phyloP scores from a whole-genome alignment of 2,329 filamentous ascomycete genomes.

The Ophiostoma ulmi region DNA sequence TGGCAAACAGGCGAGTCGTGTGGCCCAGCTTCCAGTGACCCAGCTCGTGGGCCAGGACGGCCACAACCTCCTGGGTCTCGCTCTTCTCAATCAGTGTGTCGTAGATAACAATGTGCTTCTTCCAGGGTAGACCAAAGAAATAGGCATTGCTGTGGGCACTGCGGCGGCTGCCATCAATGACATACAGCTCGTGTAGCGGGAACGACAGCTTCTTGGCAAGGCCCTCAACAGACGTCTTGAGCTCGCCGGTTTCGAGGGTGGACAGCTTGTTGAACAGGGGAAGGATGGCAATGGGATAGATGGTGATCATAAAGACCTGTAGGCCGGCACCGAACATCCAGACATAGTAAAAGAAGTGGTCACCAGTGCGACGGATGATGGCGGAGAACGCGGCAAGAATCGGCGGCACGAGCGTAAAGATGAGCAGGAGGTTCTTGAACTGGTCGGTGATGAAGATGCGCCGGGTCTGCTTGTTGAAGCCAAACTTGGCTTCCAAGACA shows the following conservation, averaged over 20 bases:
- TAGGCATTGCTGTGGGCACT: conserved; percentile 84
- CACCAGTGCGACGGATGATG: conserved; percentile 91
- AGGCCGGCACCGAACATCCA: conserved; percentile 88
- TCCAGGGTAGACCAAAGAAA: conserved; percentile 97
- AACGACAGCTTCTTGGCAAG: conserved; percentile 82
- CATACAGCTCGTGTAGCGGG: conserved; percentile 85
- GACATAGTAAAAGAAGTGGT: conserved; percentile 95
- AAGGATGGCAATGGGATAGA: conserved; percentile 90
- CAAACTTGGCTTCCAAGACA: conserved; percentile 91
- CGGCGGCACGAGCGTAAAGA: conserved; percentile 73
- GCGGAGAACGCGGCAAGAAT: conserved; percentile 87
- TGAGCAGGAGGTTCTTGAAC: conserved; percentile 82
- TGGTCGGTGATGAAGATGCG: conserved; percentile 84
- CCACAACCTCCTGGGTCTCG: conserved; percentile 84
- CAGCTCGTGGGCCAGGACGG: conserved; percentile 90
- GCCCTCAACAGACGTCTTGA: conserved; percentile 83
- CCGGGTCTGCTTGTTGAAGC: conserved; percentile 97
- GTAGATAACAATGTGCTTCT: conserved; percentile 99
- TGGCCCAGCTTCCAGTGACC: conserved; percentile 97
- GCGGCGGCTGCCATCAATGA: conserved; percentile 88
- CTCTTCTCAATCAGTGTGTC: conserved; percentile 97
- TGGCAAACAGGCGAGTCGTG: conserved; percentile 84
- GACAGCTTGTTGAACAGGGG: conserved; percentile 98
- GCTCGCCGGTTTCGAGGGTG: conserved; percentile 75
- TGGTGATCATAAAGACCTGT: conserved; percentile 90